A percentile compares a stretch with the other conserved stretches of the same genome.
Evolutionary conservation across 192 early-diverging fungal genomes (phyloP).

Genomic region (Mortierella hygrophila): DNA sequence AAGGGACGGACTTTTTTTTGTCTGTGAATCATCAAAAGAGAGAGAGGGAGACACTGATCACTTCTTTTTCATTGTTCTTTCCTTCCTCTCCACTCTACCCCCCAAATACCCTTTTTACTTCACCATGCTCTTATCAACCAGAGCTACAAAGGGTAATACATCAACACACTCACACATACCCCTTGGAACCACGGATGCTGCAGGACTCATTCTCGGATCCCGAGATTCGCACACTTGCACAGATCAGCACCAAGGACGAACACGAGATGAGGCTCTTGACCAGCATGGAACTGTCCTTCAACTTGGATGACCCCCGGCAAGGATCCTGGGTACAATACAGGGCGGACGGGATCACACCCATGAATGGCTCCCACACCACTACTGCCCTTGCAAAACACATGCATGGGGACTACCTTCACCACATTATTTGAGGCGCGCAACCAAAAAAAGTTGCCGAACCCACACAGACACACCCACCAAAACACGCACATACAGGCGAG

Average conservation of each 20-base stretch:
- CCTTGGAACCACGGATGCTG: neutral
- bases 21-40: no score
- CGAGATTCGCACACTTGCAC: neutral
- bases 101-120: neutral
- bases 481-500: neutral
- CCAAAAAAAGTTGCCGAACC: neutral
- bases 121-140: slow-evolving; percentile 2
- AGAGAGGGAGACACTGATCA: no score
- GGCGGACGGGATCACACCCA: no score
- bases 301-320: no score
- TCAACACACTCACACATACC: neutral
- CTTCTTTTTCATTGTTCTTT: neutral
- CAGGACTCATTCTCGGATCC: neutral
- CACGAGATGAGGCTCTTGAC: neutral
- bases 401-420: no score
- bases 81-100: slow-evolving; percentile 5
- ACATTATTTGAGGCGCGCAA: neutral
- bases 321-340: no score
- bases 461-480: neutral
- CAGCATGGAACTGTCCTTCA: no score
- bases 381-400: no score
- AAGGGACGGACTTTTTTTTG: no score
- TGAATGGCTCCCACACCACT: no score
- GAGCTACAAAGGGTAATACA: neutral
- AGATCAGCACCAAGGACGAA: neutral